These are phyloP conservation scores for Malus hybrid DNA, from an alignment of 331 rosid species.

Conservation along the genomic window DNA sequence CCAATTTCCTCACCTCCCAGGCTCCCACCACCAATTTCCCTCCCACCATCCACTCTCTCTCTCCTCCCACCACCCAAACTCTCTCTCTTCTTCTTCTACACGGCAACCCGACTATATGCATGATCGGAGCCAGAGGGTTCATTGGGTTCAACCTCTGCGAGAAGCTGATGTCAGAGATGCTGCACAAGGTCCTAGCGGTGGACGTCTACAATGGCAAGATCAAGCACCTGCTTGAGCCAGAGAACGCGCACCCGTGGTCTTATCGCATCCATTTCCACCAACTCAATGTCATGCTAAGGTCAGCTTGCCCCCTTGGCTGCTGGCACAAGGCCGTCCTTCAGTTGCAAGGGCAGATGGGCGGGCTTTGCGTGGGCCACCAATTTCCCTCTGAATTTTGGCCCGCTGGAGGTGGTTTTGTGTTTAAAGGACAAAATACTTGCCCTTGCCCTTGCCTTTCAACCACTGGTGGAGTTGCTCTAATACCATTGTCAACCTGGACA, in stretches of 20 bases:
- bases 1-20: too few relatives aligned
- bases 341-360: too few relatives aligned
- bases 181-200: constrained; percentile 69
- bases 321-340: too few relatives aligned
- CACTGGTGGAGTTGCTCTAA: neutral
- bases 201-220: constrained; percentile 91
- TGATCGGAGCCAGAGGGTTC: constrained; percentile 96
- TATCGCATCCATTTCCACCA: constrained; percentile 88
- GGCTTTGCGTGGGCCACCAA: too few relatives aligned
- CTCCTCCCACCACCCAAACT: too few relatives aligned
- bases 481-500: neutral
- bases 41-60: too few relatives aligned
- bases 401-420: too few relatives aligned
- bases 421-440: too few relatives aligned
- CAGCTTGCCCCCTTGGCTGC: too few relatives aligned
- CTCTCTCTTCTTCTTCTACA: constrained; percentile 29
- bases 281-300: constrained; percentile 56
- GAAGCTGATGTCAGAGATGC: constrained; percentile 70
- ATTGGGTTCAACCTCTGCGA: constrained; percentile 90
- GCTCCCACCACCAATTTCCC: too few relatives aligned
- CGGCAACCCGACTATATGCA: constrained; percentile 75
- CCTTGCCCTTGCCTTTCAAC: too few relatives aligned
- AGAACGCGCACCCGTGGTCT: constrained; percentile 46
- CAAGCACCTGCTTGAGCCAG: constrained; percentile 73
- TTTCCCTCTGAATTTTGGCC: too few relatives aligned